Evolutionary conservation across 176 grass and related monocot species (phyloP), one percentile per base, ranked within the genome.

Genomic region (Dactylis glomerata): DNA sequence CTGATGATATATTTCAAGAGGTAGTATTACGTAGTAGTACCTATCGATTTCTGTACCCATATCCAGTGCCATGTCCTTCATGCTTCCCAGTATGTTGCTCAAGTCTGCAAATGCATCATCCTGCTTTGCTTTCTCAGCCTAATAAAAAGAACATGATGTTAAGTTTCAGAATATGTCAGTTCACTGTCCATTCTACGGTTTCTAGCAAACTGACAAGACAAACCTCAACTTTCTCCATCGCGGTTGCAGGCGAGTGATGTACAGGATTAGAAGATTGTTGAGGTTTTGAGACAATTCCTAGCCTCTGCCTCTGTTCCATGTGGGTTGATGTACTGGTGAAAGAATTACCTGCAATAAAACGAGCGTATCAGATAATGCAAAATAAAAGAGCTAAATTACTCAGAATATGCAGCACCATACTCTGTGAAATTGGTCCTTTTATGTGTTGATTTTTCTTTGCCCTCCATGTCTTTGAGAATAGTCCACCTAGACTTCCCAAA

Each of bases 391-490:
- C 44, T 5, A 74, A 81, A 86, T n/a, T 76, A 73, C 56, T 65
- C 61, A 42, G 20, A 84, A 84, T 42, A 2, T 81, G 63, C 4
- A 73, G 12, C 15, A 64, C 55, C 85, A 76, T 97, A 97, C 95
- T 91, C 85, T 86, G 78, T 71, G 83, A 83, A 72, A 78, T 54
- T 20, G 90, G 92, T 57, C 95, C 92, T 85, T 91, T 94, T 90
- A 98, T 92, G 33, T 90, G 87, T 15, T 89, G 85, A 85, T 80
- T 90, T 89, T 89, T 98, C 87, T 92, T 98, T 81, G 96, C 89
- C 34, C 73, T 95, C 96, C 96, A 98, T 70, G 87, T 83, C 91
- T 87, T 98, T 19, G 96, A 95, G 89, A 98, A 98, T 44, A 98
- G 82, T 10, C 93, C 96, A 19, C 96, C 96, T 80, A 98, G 89